Evolutionary conservation across 192 early-diverging fungal genomes (phyloP).

Genomic region (Podila verticillata): DNA sequence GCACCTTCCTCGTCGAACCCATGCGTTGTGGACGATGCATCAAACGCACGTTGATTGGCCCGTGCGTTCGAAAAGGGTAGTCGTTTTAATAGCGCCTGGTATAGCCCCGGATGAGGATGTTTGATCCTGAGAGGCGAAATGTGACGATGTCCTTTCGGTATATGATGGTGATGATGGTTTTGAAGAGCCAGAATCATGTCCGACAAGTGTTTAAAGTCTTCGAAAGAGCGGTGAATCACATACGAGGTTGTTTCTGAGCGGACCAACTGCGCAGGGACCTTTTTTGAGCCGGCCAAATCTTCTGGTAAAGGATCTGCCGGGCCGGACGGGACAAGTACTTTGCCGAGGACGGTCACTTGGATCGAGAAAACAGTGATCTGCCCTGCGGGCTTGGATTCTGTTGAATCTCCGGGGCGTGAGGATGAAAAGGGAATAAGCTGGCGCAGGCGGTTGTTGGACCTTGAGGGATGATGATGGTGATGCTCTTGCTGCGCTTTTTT

Average conservation of each 20-base stretch:
- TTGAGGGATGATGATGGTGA: conserved; percentile 12
- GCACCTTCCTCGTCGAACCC: conserved; percentile 46
- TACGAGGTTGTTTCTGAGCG: conserved; percentile 38
- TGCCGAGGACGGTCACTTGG: conserved; percentile 42
- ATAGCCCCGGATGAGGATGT: conserved; percentile 32
- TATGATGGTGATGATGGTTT: not conserved
- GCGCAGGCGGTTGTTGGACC: not conserved
- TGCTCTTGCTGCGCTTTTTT: conserved; percentile 3
- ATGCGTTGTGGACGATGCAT: conserved; percentile 48
- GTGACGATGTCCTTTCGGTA: not conserved
- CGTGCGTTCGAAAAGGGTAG: conserved; percentile 27
- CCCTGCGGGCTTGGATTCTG: conserved; percentile 14
- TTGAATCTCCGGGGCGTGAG: not conserved
- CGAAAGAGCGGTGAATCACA: conserved; percentile 49
- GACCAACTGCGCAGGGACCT: conserved; percentile 20
- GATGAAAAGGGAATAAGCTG: conserved; percentile 19
- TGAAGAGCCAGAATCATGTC: conserved; percentile 35
- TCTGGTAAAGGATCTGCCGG: not conserved
- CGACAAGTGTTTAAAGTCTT: conserved; percentile 37
- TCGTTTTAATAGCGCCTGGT: conserved; percentile 26
- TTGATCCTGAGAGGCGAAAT: conserved; percentile 22
- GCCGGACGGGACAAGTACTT: conserved; percentile 24
- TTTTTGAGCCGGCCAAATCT: conserved; percentile 6
- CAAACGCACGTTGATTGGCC: conserved; percentile 48
- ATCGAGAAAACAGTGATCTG: conserved; percentile 40